Percentiles rank a stretch among this genome's conserved stretches.
phyloP scores from a whole-genome alignment of 257 asterid genomes.

The Lycium barbarum region DNA sequence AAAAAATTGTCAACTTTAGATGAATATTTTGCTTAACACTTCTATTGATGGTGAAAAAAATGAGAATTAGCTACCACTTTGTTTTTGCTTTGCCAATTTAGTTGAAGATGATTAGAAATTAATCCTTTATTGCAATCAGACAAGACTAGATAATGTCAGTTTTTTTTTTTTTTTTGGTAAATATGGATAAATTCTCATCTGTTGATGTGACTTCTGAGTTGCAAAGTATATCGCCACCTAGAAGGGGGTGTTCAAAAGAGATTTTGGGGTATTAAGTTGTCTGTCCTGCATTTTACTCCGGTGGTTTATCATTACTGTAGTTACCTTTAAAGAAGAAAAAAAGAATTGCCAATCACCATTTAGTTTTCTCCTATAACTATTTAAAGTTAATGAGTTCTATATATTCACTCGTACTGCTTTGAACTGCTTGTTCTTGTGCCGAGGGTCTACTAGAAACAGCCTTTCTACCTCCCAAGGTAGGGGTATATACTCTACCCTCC shows the following conservation, averaged over 20 bases:
- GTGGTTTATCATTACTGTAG: not conserved
- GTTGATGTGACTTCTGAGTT: not conserved
- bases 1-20: not conserved
- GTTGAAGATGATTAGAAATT: slow-evolving; percentile 10
- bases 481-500: no score
- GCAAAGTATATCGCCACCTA: slow-evolving; percentile 8
- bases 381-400: no score
- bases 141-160: not conserved
- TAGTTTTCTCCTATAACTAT: not conserved
- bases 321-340: not conserved
- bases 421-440: no score
- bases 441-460: no score
- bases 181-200: not conserved
- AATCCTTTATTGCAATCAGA: slow-evolving; percentile 2
- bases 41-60: no score
- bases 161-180: not conserved
- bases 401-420: no score
- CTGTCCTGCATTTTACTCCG: not conserved
- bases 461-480: no score
- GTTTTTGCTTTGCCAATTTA: slow-evolving; percentile 19
- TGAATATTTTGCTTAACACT: no score
- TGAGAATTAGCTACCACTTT: not conserved
- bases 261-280: not conserved
- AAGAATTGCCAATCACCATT: not conserved
- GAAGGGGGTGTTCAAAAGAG: not conserved